Percentiles rank a stretch among this genome's conserved stretches.
phyloP scores from a whole-genome alignment of 2,329 filamentous ascomycete genomes.

The Stagonosporopsis vannaccii region DNA sequence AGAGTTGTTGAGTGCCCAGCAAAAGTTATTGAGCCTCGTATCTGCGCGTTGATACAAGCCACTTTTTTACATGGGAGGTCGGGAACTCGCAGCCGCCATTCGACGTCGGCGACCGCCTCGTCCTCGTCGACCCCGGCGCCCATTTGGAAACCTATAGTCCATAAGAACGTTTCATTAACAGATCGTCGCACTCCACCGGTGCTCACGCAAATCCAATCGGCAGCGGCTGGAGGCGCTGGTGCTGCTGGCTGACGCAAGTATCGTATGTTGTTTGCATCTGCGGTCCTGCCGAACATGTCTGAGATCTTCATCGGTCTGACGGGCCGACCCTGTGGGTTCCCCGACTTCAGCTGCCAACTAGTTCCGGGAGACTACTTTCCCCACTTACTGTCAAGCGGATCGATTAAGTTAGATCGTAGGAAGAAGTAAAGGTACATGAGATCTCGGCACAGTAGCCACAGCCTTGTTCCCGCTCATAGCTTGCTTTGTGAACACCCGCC shows the following conservation, averaged over 20 bases:
- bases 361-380: neutral
- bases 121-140: neutral
- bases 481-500: neutral
- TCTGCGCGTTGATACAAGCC: neutral
- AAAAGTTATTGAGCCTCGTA: constrained; percentile 1
- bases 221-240: constrained; percentile 5
- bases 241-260: constrained; percentile 5
- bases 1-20: neutral
- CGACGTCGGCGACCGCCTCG: neutral
- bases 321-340: constrained; percentile 3
- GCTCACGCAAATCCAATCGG: constrained; percentile 1
- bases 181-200: neutral
- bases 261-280: constrained; percentile 13
- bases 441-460: constrained; percentile 5
- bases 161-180: constrained; percentile 13
- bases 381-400: neutral
- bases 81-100: neutral
- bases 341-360: neutral
- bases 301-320: constrained; percentile 3
- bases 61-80: neutral
- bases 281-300: neutral
- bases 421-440: constrained; percentile 3
- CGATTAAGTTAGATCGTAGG: constrained; percentile 8
- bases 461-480: neutral
- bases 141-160: constrained; percentile 7